Base-by-base conservation (phyloP, 2,329 filamentous ascomycete genomes). In the Fusarium sp. region DNA sequence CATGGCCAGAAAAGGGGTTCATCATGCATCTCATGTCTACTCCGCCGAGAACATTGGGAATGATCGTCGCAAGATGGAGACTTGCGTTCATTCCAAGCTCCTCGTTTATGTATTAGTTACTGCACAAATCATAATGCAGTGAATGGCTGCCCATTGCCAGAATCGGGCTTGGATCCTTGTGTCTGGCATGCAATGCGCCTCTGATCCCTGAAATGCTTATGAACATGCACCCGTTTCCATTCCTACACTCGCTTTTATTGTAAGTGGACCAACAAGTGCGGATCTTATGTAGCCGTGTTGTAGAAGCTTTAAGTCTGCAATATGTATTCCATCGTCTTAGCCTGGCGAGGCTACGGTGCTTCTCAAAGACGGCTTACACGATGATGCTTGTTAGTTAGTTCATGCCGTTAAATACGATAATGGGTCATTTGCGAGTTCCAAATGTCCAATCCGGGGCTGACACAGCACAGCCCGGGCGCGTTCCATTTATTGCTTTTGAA, bases 1-100 rank as follows among this genome's bases (percentile, higher is more conserved):
- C 60, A 55, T 59, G 43, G 36, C 46, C 11, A 53, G 62, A 63
- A 74, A 73, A 62, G 61, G 70, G 72, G 72, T 62, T 62, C 36
- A 65, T 53, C 56, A 50, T 60, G 57, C 44, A 43, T 53, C 59
- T 65, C 42, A 47, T 57, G 56, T 53, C 7, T 59, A 64, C 43
- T 28, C 42, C 49, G 44, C 44, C 49, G 58, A 58, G 45, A 44
- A 39, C 19, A 39, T 14, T 36, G 42, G 22, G 55, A 55, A 62
- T 50, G 67, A 67, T 69, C 59, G 47, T 63, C 72, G 52, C 57
- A 55, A 60, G 10, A 73, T 54, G 50, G 53, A 67, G 47, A 47
- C 40, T 56, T 61, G 49, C 22, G 55, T 56, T 54, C 69, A 74
- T 74, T 72, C 62, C 66, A 69, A 31, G 57, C 45, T 43, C 40